Conservation (phyloP, 2,329 filamentous ascomycete genomes). For the Davidsoniella eucalypti region DNA sequence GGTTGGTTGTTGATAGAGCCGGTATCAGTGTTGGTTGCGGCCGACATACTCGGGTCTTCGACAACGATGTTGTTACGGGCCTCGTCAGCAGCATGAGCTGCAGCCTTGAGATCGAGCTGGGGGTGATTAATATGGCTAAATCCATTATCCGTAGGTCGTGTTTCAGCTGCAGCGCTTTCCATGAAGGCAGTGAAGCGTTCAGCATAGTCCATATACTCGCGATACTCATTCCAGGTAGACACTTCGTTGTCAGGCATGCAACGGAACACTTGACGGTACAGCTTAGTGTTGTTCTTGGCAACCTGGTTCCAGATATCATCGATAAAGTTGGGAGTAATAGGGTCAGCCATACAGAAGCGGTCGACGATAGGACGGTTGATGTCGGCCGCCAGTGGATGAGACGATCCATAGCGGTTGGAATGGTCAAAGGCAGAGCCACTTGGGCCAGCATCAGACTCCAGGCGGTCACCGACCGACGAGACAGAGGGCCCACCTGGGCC, state of each 20-base stretch:
- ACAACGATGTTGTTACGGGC: constrained; percentile 18
- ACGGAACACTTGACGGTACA: constrained; percentile 85
- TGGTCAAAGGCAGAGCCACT: neutral
- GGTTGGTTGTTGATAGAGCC: neutral
- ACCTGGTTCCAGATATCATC: constrained; percentile 76
- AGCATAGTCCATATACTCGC: constrained; percentile 62
- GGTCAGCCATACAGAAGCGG: constrained; percentile 90
- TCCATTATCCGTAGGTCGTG: constrained; percentile 26
- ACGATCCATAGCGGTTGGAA: constrained; percentile 14
- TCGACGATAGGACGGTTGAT: constrained; percentile 59
- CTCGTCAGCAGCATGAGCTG: constrained; percentile 16
- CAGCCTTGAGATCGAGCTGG: constrained; percentile 14
- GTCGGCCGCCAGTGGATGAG: constrained; percentile 44
- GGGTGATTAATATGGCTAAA: constrained; percentile 19
- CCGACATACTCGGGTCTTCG: neutral
- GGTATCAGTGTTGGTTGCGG: neutral
- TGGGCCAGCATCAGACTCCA: too few species aligned
- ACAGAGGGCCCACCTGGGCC: constrained; percentile 15
- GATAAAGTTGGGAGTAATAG: constrained; percentile 65
- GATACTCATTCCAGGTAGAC: constrained; percentile 83
- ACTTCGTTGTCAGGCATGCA: constrained; percentile 96
- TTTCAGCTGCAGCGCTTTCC: constrained; percentile 31
- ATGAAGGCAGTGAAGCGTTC: constrained; percentile 58
- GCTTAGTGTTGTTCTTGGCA: constrained; percentile 86
- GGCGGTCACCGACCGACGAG: constrained; percentile 38